Base-by-base conservation (phyloP, 192 early-diverging fungal species). In the Coemansia interrupta region DNA sequence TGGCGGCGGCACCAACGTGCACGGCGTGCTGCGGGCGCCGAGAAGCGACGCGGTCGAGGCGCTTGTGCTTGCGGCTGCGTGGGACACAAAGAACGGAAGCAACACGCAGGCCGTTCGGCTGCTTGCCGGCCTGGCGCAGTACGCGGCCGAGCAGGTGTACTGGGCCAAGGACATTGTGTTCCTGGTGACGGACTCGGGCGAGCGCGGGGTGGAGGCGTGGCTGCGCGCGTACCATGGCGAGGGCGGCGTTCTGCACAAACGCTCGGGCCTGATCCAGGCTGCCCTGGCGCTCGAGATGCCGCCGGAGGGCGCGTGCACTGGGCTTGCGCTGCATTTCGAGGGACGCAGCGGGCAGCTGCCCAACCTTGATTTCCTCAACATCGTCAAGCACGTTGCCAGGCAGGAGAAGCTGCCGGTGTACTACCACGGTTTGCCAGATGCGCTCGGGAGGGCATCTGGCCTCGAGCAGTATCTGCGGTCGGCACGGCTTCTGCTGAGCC, bases 91-190 rank as follows among this genome's bases (percentile, higher is more conserved):
- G 58, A 86, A 83, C 13, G 66, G 77, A n/a, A 63, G 61, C 26
- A 68, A 67, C 60, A 29, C 47, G 13, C 69, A 66, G 42, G 63
- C 60, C 32, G 48, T 77, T 22, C 44, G 65, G 19, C 18, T 80
- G 56, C 41, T 80, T 63, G 70, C 67, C 0, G 72, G 63, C 6
- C 58, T 80, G 51, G 77, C 77, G 5, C 47, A 70, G 50, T 70
- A 57, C 15, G 64, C 72, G 7, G 60, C 62, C 68, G 85, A 83
- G 24, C 72, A 85, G 51, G 86, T 85, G 43, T 89, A 93, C 70
- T 95, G 93, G 91, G 87, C 93, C 41, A 92, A 95, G 70, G 95
- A 97, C 68, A 82, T 95, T 19, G 86, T 97, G 9, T 87, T 97
- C 47, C 69, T 97, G 14, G 85, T 95, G 9, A 86, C 92, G 0